Evolutionary conservation across 164 flowering plant genomes (phyloP), one percentile per base, ranked within the genome.

Genomic region (Magnolia sinica): DNA sequence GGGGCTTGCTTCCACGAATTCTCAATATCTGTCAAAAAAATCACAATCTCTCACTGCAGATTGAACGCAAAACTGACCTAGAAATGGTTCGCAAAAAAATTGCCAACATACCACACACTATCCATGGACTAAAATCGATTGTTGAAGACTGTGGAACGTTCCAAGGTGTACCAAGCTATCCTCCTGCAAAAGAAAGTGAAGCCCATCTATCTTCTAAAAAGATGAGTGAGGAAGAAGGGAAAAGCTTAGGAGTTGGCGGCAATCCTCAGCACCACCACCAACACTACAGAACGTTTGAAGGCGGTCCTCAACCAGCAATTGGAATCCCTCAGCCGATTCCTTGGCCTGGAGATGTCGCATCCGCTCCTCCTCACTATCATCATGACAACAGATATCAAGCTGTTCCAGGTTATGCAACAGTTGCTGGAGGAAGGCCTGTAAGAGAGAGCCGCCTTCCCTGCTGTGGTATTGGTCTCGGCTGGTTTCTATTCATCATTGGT

Each of bases 381-480:
- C 90, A 82, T 76, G 19, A 29, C 16, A 50, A 37, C 45, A 4
- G 71, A 37, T 29, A 68, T 68, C 71, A 37, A 29, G 70, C 82
- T 45, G 83, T 81, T 79, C 83, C 83, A 61, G 88, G 89, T 74
- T 85, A 87, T 84, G 61, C 14, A 8, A 85, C 82, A 70, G 81
- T 90, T 75, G 85, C 79, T 81, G 94, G 88, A 76, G 94, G 87
- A 68, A 87, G 83, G 72, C 94, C 92, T 58, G 45, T 86, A 80
- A 37, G 0, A 37, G 45, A 37, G 45, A 86, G 68, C 7, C 91
- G 95, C 59, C 92, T 89, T 76, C 93, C 90, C 69, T 91, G 94
- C 82, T 93, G 96, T 83, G 98, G 98, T 52, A 51, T 91, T 58
- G 97, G 98, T 18, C 16, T 89, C 74, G 98, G 98, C 27, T 95